Percentiles rank a stretch among this genome's conserved stretches.
phyloP scores from a whole-genome alignment of 2,329 filamentous ascomycete genomes.

The Calonectria leucothoes region DNA sequence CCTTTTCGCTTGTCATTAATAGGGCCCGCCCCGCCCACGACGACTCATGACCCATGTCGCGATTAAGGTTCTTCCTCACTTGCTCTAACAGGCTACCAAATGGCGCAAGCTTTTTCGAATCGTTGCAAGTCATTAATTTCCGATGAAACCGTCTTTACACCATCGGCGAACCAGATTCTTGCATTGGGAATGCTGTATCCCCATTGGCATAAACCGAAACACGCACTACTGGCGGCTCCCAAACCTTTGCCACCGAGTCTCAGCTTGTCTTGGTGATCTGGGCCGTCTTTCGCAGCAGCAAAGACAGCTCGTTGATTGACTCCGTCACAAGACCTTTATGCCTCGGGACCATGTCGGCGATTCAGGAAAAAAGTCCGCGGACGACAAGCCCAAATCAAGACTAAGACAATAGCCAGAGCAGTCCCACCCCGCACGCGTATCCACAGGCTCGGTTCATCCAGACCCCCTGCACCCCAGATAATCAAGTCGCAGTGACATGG shows the following conservation, averaged over 20 bases:
- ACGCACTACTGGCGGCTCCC: neutral
- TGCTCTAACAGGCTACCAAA: neutral
- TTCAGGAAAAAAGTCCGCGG: neutral
- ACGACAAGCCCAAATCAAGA: neutral
- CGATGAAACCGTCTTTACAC: neutral
- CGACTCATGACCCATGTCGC: neutral
- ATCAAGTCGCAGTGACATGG: neutral
- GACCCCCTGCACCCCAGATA: conserved; percentile 7
- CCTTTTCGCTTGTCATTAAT: neutral
- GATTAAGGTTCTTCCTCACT: neutral
- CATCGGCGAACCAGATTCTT: neutral
- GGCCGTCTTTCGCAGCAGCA: neutral
- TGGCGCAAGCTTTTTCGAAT: neutral
- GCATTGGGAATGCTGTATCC: neutral
- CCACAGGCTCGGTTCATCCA: neutral
- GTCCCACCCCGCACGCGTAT: neutral
- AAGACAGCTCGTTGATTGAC: neutral
- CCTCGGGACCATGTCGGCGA: neutral
- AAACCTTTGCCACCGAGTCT: neutral
- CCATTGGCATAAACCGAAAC: neutral
- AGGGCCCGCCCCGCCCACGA: neutral
- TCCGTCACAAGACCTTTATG: neutral
- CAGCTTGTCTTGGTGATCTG: neutral
- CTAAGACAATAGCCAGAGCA: neutral
- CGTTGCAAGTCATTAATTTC: neutral